Percentiles rank a stretch among this genome's conserved stretches.
Evolutionary conservation across 148 eudicot species (phyloP).

Genomic region (Diospyros lotus): DNA sequence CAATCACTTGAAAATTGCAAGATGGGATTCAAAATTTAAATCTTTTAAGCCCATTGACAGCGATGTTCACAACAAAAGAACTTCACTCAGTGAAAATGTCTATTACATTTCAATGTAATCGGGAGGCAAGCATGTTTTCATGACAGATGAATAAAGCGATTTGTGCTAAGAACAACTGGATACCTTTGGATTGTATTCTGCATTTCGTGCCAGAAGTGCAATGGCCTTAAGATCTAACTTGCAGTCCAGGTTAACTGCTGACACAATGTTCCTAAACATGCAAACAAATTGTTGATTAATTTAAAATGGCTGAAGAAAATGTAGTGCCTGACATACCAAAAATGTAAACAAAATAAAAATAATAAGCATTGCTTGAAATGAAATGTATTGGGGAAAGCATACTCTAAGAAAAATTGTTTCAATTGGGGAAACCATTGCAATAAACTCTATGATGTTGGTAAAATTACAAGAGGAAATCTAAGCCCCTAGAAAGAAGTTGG

Average conservation of each 20-base stretch:
- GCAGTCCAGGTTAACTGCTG: constrained; percentile 84
- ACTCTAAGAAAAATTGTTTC: too few relatives aligned
- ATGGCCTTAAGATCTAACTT: constrained; percentile 81
- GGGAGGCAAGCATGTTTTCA: background rate
- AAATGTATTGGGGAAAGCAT: too few relatives aligned
- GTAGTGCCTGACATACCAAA: background rate
- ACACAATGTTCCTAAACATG: constrained; percentile 59
- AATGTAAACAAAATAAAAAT: constrained; percentile 4
- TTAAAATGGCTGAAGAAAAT: too few relatives aligned
- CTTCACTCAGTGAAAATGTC: background rate
- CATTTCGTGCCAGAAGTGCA: constrained; percentile 83
- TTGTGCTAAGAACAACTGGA: background rate
- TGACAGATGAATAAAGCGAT: background rate
- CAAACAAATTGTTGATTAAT: too few relatives aligned
- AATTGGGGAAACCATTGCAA: too few relatives aligned
- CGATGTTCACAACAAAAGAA: background rate
- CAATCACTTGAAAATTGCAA: background rate
- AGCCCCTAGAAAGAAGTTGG: too few relatives aligned
- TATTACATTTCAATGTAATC: background rate
- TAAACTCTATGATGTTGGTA: too few relatives aligned
- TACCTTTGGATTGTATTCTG: constrained; percentile 91
- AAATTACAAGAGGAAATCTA: too few relatives aligned
- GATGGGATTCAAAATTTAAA: background rate
- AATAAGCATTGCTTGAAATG: background rate
- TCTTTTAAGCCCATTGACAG: background rate